Evolutionary conservation across 805 yeast genomes (phyloP).

Genomic region (Nakazawaea ishiwadae): DNA sequence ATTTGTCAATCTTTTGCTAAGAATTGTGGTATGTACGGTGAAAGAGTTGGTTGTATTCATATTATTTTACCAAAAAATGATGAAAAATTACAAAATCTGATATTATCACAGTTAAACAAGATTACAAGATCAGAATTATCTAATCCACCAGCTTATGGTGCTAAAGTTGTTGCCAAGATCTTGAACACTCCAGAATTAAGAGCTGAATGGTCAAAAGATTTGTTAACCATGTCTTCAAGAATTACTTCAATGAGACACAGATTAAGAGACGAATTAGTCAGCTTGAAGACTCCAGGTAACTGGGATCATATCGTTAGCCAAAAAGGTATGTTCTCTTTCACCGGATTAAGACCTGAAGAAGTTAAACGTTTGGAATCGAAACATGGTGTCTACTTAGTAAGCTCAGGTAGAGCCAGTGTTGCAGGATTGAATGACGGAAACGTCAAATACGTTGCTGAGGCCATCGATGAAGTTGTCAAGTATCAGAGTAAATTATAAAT

Average conservation of each 20-base stretch:
- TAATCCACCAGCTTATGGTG: conserved; percentile 94
- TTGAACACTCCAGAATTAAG: conserved; percentile 63
- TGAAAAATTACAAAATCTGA: conserved; percentile 44
- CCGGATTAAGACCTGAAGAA: conserved; percentile 77
- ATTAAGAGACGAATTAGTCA: conserved; percentile 55
- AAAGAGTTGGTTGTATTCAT: conserved; percentile 93
- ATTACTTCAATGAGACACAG: conserved; percentile 73
- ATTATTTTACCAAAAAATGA: conserved; percentile 48
- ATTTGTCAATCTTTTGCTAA: conserved; percentile 96
- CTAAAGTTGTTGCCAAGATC: conserved; percentile 79
- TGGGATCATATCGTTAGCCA: conserved; percentile 92
- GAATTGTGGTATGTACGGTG: conserved; percentile 96
- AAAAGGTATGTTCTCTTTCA: conserved; percentile 96
- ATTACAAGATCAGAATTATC: conserved; percentile 83
- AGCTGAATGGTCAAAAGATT: conserved; percentile 78
- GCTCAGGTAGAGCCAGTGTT: conserved; percentile 86
- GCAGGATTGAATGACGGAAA: conserved; percentile 87
- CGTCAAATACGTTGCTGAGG: conserved; percentile 71
- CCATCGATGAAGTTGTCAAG: conserved; percentile 74
- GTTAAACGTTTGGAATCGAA: conserved; percentile 69
- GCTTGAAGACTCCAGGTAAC: conserved; percentile 74
- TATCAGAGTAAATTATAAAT: conserved; percentile 9
- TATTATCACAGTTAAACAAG: conserved; percentile 70
- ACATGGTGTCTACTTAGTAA: conserved; percentile 78
- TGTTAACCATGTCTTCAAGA: conserved; percentile 82